A percentile compares a stretch with the other conserved stretches of the same genome.
Evolutionary conservation across 768 basidiomycete species (phyloP).

Genomic region (Dioszegia crocea): DNA sequence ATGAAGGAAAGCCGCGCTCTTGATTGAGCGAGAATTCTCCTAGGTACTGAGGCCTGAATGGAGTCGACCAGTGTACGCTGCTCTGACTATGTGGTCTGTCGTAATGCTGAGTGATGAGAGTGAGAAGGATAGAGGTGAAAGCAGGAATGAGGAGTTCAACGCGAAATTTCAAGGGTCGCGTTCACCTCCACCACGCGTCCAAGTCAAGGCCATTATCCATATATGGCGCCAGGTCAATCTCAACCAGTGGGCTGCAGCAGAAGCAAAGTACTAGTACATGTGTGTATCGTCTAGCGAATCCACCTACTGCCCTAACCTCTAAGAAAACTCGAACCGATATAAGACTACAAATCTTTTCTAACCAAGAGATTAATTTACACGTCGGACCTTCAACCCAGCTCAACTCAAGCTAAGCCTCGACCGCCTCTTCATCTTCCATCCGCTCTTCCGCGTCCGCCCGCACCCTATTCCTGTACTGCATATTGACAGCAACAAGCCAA

Average conservation of each 20-base stretch:
- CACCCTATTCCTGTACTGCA: slow-evolving; percentile 26
- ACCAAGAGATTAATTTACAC: background rate
- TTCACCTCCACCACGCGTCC: slow-evolving; percentile 10
- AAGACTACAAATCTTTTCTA: background rate
- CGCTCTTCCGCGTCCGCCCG: slow-evolving; percentile 14
- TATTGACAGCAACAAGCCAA: slow-evolving; percentile 43
- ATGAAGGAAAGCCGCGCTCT: too few relatives aligned
- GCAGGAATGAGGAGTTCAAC: background rate
- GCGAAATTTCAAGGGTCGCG: background rate
- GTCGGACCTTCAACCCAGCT: background rate
- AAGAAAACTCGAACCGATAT: too few relatives aligned
- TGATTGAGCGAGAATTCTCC: too few relatives aligned
- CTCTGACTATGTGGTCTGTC: too few relatives aligned
- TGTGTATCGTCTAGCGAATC: background rate
- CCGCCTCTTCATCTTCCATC: slow-evolving; percentile 3
- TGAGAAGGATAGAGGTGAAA: background rate
- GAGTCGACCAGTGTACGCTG: too few relatives aligned
- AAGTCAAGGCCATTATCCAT: background rate
- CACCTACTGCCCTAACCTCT: background rate
- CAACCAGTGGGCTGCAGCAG: background rate
- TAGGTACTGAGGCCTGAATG: too few relatives aligned
- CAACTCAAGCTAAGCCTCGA: slow-evolving; percentile 5
- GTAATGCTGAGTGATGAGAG: background rate
- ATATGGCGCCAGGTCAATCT: background rate
- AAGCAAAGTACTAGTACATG: background rate